Conservation (phyloP, 441 rosid species). For the Geranium incanum region DNA sequence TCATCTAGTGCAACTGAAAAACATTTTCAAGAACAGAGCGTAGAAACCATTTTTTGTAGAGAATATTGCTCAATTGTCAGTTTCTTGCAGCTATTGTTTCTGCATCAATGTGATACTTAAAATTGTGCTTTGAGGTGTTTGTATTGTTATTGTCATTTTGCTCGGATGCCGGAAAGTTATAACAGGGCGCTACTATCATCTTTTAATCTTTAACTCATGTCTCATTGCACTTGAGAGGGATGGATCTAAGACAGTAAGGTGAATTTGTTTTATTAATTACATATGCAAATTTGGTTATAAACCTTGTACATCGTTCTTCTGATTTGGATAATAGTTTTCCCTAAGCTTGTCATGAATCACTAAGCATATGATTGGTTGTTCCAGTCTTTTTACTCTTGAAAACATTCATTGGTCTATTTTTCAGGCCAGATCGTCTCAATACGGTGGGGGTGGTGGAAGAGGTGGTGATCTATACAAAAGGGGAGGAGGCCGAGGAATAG, state of each 20-base stretch:
- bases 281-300: not conserved
- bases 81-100: not conserved
- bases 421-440: constrained; percentile 26
- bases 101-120: not conserved
- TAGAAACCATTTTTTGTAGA: not conserved
- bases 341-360: constrained; percentile 4
- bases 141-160: not conserved
- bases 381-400: constrained; percentile 12
- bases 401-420: constrained; percentile 15
- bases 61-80: not conserved
- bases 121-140: not conserved
- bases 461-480: constrained; percentile 13
- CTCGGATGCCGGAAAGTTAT: not conserved
- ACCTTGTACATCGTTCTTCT: not conserved
- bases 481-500: constrained; percentile 13
- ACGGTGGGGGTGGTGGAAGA: constrained; percentile 19
- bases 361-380: constrained; percentile 14
- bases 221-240: not conserved
- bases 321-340: not conserved
- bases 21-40: no score
- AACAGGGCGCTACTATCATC: not conserved
- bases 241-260: not conserved
- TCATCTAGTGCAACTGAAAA: no score
- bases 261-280: not conserved
- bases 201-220: not conserved